Evolutionary conservation across 2,329 filamentous ascomycete genomes (phyloP), one percentile per base, ranked within the genome.

Genomic region (Cytospora leucostoma): DNA sequence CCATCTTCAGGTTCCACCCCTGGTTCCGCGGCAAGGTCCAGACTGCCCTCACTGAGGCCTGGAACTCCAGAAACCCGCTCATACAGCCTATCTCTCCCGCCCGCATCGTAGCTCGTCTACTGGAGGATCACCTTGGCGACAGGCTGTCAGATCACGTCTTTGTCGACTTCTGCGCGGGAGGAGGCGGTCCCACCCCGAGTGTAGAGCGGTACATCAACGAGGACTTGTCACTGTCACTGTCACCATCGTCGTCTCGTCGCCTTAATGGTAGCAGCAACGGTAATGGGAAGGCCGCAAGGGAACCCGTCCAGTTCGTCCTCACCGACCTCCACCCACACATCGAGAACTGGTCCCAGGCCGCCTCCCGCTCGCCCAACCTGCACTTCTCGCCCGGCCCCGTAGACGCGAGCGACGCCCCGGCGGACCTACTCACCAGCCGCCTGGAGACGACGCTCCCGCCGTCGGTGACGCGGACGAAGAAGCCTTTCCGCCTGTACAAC

Each of bases 81-180:
- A 68, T 90, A 6, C 86, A 90, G 70, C 72, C 75, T 34, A 74
- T 75, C 57, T 83, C 85, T 10, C 85, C 88, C 1, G 86, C 87
- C 19, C 76, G 80, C n/a, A 72, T 88, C 50, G 87, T 85, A n/a
- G 84, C 87, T 54, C 74, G 78, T 51, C 75, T 85, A 21, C 80
- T 92, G 53, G 77, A 80, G 47, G 75, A 74, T 27, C 76, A 82
- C 50, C 79, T 89, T 15, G 79, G 80, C 40, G 65, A 71, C 6
- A 71, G 77, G 33, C 76, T 85, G 1, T 75, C 79, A 19, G 74
- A 78, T 2, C 87, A 89, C 73, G 86, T 83, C 19, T 87, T 90
- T 68, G 82, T 93, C 66, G 90, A 93, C 76, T 91, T 92, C 74
- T 92, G 89, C 73, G 88, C 89, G 2, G 90, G 90, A 58, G 87